Evolutionary conservation across 257 asterid species (phyloP).

Genomic region (Salvia miltiorrhiza): DNA sequence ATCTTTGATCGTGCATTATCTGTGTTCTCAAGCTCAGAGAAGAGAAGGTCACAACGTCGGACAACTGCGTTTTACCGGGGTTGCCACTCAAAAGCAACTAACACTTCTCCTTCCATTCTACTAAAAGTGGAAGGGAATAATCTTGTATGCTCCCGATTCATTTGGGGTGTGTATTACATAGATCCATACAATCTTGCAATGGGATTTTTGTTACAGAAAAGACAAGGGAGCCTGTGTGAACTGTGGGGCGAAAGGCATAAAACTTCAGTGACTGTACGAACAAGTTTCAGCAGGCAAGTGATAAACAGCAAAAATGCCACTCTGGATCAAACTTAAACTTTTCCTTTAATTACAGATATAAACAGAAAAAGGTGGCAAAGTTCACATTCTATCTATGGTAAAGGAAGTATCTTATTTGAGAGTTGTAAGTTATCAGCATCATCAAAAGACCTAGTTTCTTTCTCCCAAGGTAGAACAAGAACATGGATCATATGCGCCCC

Average conservation of each 20-base stretch:
- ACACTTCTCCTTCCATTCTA: background rate
- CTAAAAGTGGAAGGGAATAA: background rate
- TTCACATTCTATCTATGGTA: background rate
- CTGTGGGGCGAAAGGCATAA: too few relatives aligned
- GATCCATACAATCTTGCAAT: background rate
- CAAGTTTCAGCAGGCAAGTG: background rate
- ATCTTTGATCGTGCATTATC: background rate
- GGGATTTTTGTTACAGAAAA: background rate
- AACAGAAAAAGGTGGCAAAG: background rate
- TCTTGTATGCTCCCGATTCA: background rate
- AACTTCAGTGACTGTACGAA: background rate
- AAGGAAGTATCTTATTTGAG: background rate
- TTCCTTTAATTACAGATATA: background rate
- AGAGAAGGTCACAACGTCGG: too few relatives aligned
- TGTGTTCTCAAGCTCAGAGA: too few relatives aligned
- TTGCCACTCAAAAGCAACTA: conserved; percentile 4
- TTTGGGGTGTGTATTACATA: background rate
- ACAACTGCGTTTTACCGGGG: background rate
- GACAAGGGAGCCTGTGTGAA: background rate
- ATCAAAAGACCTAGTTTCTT: background rate
- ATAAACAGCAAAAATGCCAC: background rate
- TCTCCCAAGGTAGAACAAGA: background rate
- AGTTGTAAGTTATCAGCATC: background rate
- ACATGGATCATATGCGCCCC: background rate
- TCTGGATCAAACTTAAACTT: background rate